Percentiles rank a stretch among this genome's conserved stretches.
Conservation (phyloP, 495 filamentous ascomycete species). For the Bryoglossum gracile region DNA sequence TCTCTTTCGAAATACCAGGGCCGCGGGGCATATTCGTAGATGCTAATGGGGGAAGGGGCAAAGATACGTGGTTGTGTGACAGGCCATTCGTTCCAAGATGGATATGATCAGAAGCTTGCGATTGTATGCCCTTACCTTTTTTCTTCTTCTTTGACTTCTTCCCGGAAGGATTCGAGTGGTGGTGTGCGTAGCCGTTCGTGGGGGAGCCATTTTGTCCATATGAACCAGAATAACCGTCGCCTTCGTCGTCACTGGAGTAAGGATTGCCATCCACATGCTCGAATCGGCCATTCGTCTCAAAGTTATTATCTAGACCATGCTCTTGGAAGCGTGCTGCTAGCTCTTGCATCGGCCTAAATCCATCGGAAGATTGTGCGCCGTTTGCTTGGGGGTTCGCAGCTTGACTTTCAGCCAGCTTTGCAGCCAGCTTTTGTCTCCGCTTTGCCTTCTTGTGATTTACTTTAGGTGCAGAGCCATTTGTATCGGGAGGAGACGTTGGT, state of each 20-base stretch:
- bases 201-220: constrained; percentile 26
- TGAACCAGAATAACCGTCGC: constrained; percentile 37
- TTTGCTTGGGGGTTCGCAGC: constrained; percentile 8
- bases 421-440: constrained; percentile 67
- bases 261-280: constrained; percentile 32
- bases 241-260: constrained; percentile 40
- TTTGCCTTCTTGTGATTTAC: constrained; percentile 95
- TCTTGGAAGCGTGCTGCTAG: constrained; percentile 23
- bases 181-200: constrained; percentile 22
- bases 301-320: constrained; percentile 18
- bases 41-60: constrained; percentile 18
- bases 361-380: constrained; percentile 11
- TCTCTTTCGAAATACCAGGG: constrained; percentile 57
- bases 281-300: constrained; percentile 19
- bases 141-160: constrained; percentile 64
- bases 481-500: constrained; percentile 7
- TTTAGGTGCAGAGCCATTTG: constrained; percentile 23
- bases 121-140: constrained; percentile 33
- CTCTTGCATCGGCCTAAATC: constrained; percentile 21
- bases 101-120: constrained; percentile 3
- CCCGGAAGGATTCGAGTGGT: constrained; percentile 26
- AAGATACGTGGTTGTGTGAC: constrained; percentile 19
- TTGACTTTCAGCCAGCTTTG: constrained; percentile 56
- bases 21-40: constrained; percentile 33
- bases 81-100: constrained; percentile 26